phyloP scores from a whole-genome alignment of 116 monocot genomes.

The Thalassia testudinum region DNA sequence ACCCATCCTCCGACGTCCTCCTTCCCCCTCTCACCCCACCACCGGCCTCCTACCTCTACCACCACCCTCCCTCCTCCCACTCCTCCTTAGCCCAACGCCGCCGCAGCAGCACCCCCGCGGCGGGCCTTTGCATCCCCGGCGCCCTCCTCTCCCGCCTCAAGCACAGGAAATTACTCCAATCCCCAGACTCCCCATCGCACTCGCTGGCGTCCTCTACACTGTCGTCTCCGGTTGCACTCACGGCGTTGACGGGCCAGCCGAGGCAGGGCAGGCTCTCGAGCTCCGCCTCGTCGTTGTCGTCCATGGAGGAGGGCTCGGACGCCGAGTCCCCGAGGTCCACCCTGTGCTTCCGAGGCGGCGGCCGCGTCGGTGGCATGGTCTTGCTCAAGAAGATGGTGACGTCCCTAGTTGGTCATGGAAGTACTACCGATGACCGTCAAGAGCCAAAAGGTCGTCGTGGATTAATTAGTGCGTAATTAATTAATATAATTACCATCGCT shows the following conservation, averaged over 20 bases:
- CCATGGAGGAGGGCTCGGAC: conserved; percentile 11
- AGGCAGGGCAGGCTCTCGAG: conserved; percentile 14
- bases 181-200: conserved; percentile 5
- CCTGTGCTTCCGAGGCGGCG: conserved; percentile 16
- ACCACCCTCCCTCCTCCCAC: background rate
- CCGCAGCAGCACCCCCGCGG: background rate
- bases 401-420: background rate
- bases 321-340: conserved; percentile 28
- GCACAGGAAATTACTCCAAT: background rate
- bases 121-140: conserved; percentile 7
- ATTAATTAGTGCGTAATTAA: too few relatives aligned
- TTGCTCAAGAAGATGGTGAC: conserved; percentile 6
- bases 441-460: too few relatives aligned
- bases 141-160: conserved; percentile 1
- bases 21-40: conserved; percentile 42
- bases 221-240: background rate
- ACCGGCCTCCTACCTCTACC: conserved; percentile 33
- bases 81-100: background rate
- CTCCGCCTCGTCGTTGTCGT: conserved; percentile 18
- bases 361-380: conserved; percentile 12
- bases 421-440: too few relatives aligned
- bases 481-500: too few relatives aligned
- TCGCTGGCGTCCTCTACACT: conserved; percentile 6
- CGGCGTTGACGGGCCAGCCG: background rate
- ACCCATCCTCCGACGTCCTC: conserved; percentile 2